Base-by-base conservation (phyloP, 176 grass and related monocot species). In the Juncus effusus region DNA sequence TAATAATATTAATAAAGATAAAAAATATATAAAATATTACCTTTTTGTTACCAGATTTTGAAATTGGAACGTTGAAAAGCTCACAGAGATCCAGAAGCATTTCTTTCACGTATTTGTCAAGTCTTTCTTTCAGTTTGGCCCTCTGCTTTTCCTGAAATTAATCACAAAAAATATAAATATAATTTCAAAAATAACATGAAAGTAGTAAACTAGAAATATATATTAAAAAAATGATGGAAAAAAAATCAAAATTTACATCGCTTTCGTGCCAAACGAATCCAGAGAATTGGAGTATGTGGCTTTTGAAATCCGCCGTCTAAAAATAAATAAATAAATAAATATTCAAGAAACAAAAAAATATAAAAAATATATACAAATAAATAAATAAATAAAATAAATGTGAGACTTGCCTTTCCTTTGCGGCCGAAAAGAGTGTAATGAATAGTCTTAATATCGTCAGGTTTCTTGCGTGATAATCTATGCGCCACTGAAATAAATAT, bases 71-170 rank as follows among this genome's bases (percentile, higher is more conserved):
- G 76, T 80, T 84, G 78, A 99, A 76, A 38, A 87, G 65, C 53
- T 85, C 90, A 78, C 85, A 99, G n/a, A 99, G 65, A 51, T 99
- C 95, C 52, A 87, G 40, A 51, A 99, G 73, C 7, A 47, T 64
- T 13, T 94, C 89, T 82, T 94, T 99, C 49, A 79, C 59, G 82
- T 85, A 99, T 80, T 85, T 99, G 80, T 99, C 95, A 76, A 99
- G 88, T 79, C 92, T 99, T 62, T 94, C 89, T 72, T 99, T 99
- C 66, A 83, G 83, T 70, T 99, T 99, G 41, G 86, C 89, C 79
- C 89, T 90, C 60, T 87, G 86, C 63, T 94, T 94, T 87, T 99
- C 95, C 95, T 99, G 72, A 19, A 4, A 56, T 58, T 42, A 42
- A 38, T 13, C 19, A 56, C 3, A 6, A 10, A 56, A 39, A 70